Percentiles rank a stretch among this genome's conserved stretches.
phyloP scores from a whole-genome alignment of 164 flowering plant genomes.

The Berberis vulgaris region DNA sequence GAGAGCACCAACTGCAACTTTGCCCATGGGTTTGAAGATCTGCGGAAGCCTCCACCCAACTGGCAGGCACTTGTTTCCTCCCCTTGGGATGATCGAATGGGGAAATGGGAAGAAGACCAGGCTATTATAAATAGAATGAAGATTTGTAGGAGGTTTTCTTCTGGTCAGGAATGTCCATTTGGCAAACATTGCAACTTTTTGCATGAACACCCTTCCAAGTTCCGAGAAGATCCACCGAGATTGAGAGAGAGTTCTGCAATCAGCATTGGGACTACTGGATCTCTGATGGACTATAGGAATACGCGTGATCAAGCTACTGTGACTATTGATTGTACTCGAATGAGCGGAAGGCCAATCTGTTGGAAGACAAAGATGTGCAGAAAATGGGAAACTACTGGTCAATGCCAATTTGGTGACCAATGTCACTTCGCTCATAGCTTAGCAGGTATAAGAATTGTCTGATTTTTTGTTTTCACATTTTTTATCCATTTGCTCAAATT shows the following conservation, averaged over 20 bases:
- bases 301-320: conserved; percentile 22
- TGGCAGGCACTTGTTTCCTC: conserved; percentile 71
- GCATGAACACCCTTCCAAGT: conserved; percentile 57
- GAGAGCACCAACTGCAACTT: conserved; percentile 56
- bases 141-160: conserved; percentile 73
- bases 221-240: conserved; percentile 47
- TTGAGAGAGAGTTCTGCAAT: conserved; percentile 61
- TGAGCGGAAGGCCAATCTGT: conserved; percentile 29
- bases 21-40: conserved; percentile 79
- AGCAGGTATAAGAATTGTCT: conserved; percentile 41
- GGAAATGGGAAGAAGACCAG: conserved; percentile 64
- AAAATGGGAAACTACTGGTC: conserved; percentile 63
- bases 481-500: not conserved
- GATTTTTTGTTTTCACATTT: not conserved
- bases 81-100: conserved; percentile 34
- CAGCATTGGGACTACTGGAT: conserved; percentile 45
- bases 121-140: conserved; percentile 52
- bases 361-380: conserved; percentile 78
- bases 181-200: conserved; percentile 79
- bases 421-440: conserved; percentile 90
- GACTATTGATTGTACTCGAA: conserved; percentile 23
- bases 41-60: conserved; percentile 72
- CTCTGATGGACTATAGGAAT: conserved; percentile 16
- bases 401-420: conserved; percentile 67
- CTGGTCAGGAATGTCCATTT: conserved; percentile 83